A percentile compares a stretch with the other conserved stretches of the same genome.
These are phyloP conservation scores for Vigna hirtella DNA, from an alignment of 306 rosid species.

Conservation along the genomic window DNA sequence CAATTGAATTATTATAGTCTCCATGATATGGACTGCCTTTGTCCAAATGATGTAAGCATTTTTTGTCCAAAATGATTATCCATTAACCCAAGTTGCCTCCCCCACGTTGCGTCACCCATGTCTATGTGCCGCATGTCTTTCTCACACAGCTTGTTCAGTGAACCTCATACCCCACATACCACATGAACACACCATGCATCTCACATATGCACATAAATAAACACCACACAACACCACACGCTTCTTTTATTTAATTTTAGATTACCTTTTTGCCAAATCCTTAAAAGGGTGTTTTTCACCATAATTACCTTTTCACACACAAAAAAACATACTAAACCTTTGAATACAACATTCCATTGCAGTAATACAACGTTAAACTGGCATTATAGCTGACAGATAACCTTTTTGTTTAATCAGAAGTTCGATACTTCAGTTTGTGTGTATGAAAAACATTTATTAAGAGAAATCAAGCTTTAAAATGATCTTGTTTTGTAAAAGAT, in stretches of 20 bases:
- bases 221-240: conserved; percentile 1
- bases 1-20: conserved; percentile 64
- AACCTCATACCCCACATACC: conserved; percentile 47
- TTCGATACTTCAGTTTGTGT: neutral
- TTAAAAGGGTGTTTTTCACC: neutral
- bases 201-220: conserved; percentile 17
- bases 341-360: neutral
- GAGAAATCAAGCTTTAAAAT: neutral
- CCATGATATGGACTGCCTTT: conserved; percentile 60
- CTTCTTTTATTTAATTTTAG: conserved; percentile 3
- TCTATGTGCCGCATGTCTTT: conserved; percentile 41
- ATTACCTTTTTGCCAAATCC: neutral
- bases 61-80: conserved; percentile 71
- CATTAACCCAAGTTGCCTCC: conserved; percentile 60
- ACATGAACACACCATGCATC: conserved; percentile 31
- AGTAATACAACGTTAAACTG: neutral
- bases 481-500: neutral
- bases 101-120: conserved; percentile 37
- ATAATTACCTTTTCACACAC: neutral
- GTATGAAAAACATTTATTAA: neutral
- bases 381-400: neutral
- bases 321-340: neutral
- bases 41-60: conserved; percentile 68
- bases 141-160: conserved; percentile 43
- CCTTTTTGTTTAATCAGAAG: too few species aligned